Base-by-base conservation (phyloP, 2,329 filamentous ascomycete species). In the Xylariaceae sp. region DNA sequence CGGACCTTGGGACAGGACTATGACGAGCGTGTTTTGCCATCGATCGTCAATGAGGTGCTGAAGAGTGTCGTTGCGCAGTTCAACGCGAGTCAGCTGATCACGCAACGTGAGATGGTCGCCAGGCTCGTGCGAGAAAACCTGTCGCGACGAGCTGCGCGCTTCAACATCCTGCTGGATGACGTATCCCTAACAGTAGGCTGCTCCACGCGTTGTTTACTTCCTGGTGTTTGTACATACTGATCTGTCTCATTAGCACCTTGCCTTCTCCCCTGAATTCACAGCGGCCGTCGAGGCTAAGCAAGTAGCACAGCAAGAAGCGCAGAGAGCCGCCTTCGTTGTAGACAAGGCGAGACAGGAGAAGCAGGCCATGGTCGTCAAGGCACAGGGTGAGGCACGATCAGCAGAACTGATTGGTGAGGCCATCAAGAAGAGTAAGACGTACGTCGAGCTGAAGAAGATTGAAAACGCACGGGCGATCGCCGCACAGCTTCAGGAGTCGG, bases 281-380 rank as follows among this genome's bases (percentile, higher is more conserved):
- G 86, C 86, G 17, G 86, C 86, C 55, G 86, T 89, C 61, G 86
- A 89, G 74, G 86, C 86, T 63, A 89, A 89, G 77, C 86, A 89
- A 74, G 86, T 89, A 58, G 86, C 86, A 55, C 86, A 89, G 75
- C 94, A 99, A 80, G 94, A 99, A 75, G 94, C 94, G 39, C 94
- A 99, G 78, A 87, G 94, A 65, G 94, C 94, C 39, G 94, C 94
- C 62, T 99, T 99, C 79, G 83, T 99, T 55, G 94, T 99, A 67
- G 94, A 99, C 86, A 97, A 97, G 81, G 94, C 94, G 56, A 88
- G 94, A 68, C 94, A 99, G 78, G 94, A 99, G 84, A 99, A 99
- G 83, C 94, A 99, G 79, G 94, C 94, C 70, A 97, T 92, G 80
- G 92, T 99, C 58, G 94, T 99, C 73, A 91, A 92, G 78, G 94